A percentile compares a stretch with the other conserved stretches of the same genome.
phyloP scores from a whole-genome alignment of 345 rosid genomes.

The Capsella bursapastoris region DNA sequence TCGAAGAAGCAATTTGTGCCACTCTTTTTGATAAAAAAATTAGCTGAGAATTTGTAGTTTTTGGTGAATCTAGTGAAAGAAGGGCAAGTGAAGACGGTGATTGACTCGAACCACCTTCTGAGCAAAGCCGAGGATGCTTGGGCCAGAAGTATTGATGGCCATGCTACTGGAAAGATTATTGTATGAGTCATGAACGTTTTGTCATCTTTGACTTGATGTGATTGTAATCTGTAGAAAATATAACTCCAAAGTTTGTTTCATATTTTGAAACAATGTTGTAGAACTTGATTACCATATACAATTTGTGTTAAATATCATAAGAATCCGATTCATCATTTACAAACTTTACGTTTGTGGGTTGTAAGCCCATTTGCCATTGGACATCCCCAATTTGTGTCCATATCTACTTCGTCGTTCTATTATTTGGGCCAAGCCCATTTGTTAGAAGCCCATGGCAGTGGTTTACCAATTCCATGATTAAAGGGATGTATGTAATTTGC shows the following conservation, averaged over 20 bases:
- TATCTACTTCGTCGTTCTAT: no score
- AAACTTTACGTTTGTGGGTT: no score
- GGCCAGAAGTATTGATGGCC: slow-evolving; percentile 66
- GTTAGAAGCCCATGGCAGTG: no score
- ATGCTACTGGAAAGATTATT: slow-evolving; percentile 78
- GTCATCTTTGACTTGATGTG: not conserved
- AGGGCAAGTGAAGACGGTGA: slow-evolving; percentile 62
- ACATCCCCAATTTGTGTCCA: no score
- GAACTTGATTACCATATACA: no score
- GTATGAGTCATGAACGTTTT: slow-evolving; percentile 53
- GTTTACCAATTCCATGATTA: not conserved
- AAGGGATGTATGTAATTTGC: not conserved
- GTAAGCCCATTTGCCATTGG: no score
- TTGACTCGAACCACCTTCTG: slow-evolving; percentile 59
- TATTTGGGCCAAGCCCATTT: no score
- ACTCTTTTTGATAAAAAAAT: slow-evolving; percentile 43
- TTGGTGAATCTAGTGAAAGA: slow-evolving; percentile 58
- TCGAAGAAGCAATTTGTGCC: slow-evolving; percentile 44
- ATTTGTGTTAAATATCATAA: not conserved
- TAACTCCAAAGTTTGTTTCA: not conserved
- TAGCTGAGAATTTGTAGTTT: slow-evolving; percentile 51
- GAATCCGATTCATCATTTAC: no score
- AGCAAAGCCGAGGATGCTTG: slow-evolving; percentile 75
- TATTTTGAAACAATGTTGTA: not conserved
- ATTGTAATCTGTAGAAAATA: not conserved